Conservation (phyloP, 106 monocot species). For the Triglochin maritima region DNA sequence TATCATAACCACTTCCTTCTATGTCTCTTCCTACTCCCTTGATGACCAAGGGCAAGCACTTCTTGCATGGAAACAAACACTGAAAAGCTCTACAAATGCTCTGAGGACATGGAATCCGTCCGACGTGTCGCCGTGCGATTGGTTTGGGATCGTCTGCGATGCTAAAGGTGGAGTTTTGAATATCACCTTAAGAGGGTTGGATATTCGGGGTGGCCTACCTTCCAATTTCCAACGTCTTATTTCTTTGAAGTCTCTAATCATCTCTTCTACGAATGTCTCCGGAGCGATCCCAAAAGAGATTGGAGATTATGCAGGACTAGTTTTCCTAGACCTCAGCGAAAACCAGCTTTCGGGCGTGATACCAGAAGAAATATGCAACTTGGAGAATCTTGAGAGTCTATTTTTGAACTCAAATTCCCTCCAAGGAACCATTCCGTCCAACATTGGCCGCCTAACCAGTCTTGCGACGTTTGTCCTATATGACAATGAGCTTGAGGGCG, state of each 20-base stretch:
- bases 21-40: slow-evolving; percentile 22
- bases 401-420: slow-evolving; percentile 62
- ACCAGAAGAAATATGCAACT: slow-evolving; percentile 50
- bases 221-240: slow-evolving; percentile 41
- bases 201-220: slow-evolving; percentile 60
- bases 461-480: slow-evolving; percentile 52
- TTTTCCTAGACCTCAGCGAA: slow-evolving; percentile 53
- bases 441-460: slow-evolving; percentile 55
- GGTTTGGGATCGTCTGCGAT: slow-evolving; percentile 73
- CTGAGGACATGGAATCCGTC: slow-evolving; percentile 58
- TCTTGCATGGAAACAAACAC: slow-evolving; percentile 64
- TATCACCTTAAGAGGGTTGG: slow-evolving; percentile 30
- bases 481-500: slow-evolving; percentile 64
- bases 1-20: slow-evolving; percentile 3
- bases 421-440: slow-evolving; percentile 48
- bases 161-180: slow-evolving; percentile 26
- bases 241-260: slow-evolving; percentile 42
- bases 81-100: slow-evolving; percentile 22
- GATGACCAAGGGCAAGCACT: slow-evolving; percentile 69
- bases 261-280: slow-evolving; percentile 74
- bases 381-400: slow-evolving; percentile 42
- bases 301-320: slow-evolving; percentile 33
- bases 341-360: slow-evolving; percentile 78
- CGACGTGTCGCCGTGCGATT: slow-evolving; percentile 56
- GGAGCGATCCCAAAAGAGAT: slow-evolving; percentile 62